Evolutionary conservation across 768 basidiomycete genomes (phyloP), one percentile per base, ranked within the genome.

Genomic region (Butyriboletus loyo): DNA sequence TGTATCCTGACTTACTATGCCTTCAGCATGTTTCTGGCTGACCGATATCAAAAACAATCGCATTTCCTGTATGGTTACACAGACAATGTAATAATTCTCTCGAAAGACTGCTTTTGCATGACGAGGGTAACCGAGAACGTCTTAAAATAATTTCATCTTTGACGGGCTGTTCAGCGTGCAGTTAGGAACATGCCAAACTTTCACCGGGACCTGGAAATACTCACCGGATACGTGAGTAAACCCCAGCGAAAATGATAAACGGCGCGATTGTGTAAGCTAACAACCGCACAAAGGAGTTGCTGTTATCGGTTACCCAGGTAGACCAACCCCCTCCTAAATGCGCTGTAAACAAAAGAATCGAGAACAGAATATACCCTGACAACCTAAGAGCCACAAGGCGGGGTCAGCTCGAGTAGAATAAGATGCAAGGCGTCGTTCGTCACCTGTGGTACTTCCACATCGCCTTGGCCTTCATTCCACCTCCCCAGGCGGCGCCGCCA

Each of bases 371-470:
- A 58, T 93, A 93, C 9, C 92, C 92, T 0, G 87, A 89, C 17
- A 86, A 55, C 56, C 88, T 86, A 57, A 41, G 47, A 45, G 30
- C 49, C 34, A 30, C 42, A 7, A 32, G 38, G 55, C 37, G 48
- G 28, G 25, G 32, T 52, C 30, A 46, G 46, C 15, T 39, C n/a
- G 22, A 43, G 49, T 27, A n/a, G 36, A 44, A 44, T 25, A 5
- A 14, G 37, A 52, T n/a, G 38, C 21, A 19, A 25, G n/a, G 24
- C 27, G 28, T 41, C 4, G 22, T 67, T 37, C 24, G 5, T 54
- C 54, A 84, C 86, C 91, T 73, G 62, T 94, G 91, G 58, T 89
- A 92, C 65, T 92, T 93, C 86, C 90, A 93, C 19, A 92, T 53
- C 1, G 72, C 66, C 66, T 89, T 92, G 14, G 89, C 88, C 64